Conservation (phyloP, 2,329 filamentous ascomycete species). For the Neofusicoccum sp. region DNA sequence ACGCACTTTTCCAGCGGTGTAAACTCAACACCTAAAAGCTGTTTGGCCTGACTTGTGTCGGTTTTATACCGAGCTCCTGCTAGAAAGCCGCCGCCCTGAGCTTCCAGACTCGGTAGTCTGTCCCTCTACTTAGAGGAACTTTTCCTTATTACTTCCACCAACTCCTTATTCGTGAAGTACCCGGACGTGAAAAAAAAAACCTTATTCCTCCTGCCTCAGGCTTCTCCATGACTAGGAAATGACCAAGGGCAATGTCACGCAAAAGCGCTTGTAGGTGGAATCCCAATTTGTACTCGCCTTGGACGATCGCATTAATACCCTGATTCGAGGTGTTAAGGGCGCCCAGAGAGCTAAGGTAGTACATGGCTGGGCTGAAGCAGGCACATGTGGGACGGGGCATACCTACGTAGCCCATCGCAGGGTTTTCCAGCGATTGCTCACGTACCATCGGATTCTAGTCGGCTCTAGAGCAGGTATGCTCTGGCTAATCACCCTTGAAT, state of each 20-base stretch:
- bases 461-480: constrained; percentile 46
- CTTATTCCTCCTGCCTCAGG: constrained; percentile 53
- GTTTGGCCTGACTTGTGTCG: constrained; percentile 50
- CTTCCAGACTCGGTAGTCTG: constrained; percentile 41
- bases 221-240: constrained; percentile 53
- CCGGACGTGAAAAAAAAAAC: constrained; percentile 60
- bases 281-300: constrained; percentile 53
- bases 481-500: constrained; percentile 33
- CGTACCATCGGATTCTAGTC: constrained; percentile 52
- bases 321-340: constrained; percentile 66
- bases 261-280: constrained; percentile 55
- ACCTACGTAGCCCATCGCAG: constrained; percentile 27
- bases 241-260: constrained; percentile 38
- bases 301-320: constrained; percentile 58
- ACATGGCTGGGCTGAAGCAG: constrained; percentile 41
- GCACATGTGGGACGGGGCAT: no score
- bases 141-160: constrained; percentile 56
- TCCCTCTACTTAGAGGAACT: constrained; percentile 49
- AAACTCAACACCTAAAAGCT: constrained; percentile 57
- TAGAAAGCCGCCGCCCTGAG: constrained; percentile 34
- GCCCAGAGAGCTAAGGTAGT: constrained; percentile 57
- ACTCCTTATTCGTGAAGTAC: constrained; percentile 33
- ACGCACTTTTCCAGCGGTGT: constrained; percentile 26
- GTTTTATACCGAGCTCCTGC: constrained; percentile 49
- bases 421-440: constrained; percentile 38